Evolutionary conservation across 1,284 basidiomycete genomes (phyloP).

Genomic region (Coniferiporia weirii): DNA sequence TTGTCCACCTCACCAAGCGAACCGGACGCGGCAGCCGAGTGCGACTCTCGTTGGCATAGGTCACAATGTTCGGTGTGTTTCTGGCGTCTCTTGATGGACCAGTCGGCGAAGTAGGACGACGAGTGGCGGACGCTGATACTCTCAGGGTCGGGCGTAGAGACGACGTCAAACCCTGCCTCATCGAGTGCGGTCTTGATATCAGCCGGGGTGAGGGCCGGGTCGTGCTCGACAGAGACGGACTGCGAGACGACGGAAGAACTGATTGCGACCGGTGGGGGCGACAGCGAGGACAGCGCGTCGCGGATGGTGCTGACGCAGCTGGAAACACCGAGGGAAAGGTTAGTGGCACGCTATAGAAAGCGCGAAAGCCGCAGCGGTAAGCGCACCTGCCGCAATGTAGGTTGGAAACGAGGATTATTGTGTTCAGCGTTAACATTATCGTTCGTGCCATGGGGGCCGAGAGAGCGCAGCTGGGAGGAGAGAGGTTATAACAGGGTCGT

Average conservation of each 20-base stretch:
- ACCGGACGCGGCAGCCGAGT: too few relatives aligned
- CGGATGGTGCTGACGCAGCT: constrained; percentile 50
- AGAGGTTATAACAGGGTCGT: too few relatives aligned
- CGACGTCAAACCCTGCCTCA: constrained; percentile 52
- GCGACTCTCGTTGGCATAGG: constrained; percentile 33
- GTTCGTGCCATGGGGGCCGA: too few relatives aligned
- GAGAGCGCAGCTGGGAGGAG: too few relatives aligned
- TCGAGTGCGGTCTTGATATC: constrained; percentile 37
- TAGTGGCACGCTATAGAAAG: neutral
- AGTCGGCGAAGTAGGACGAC: constrained; percentile 21
- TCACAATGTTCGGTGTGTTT: constrained; percentile 43
- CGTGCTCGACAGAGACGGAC: constrained; percentile 42
- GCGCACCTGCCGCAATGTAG: too few relatives aligned
- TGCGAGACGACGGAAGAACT: constrained; percentile 45
- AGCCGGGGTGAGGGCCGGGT: constrained; percentile 26
- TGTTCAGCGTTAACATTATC: too few relatives aligned
- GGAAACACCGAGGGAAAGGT: constrained; percentile 1
- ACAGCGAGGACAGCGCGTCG: constrained; percentile 34
- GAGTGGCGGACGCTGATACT: constrained; percentile 21
- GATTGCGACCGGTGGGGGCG: constrained; percentile 37
- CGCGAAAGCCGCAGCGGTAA: too few relatives aligned
- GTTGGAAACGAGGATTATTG: too few relatives aligned
- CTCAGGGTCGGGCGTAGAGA: constrained; percentile 34
- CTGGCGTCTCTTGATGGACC: constrained; percentile 28
- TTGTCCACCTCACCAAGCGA: neutral